Evolutionary conservation across 768 basidiomycete genomes (phyloP).

Genomic region (Suillus lakei): DNA sequence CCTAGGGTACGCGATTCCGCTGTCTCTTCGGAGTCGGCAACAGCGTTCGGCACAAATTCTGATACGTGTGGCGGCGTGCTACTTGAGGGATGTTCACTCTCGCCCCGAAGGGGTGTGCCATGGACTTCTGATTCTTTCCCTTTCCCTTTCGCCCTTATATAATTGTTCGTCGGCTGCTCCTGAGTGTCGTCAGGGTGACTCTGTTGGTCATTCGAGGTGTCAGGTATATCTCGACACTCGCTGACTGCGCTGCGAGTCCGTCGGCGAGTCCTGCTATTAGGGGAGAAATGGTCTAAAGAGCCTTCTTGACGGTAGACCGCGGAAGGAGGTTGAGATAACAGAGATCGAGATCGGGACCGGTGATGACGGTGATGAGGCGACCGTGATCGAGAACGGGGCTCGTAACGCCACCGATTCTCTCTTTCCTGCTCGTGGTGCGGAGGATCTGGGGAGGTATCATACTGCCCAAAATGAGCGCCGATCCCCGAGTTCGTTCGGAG

Average conservation of each 20-base stretch:
- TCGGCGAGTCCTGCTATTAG: slow-evolving; percentile 8
- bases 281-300: slow-evolving; percentile 13
- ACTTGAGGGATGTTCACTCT: neutral
- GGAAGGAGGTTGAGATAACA: slow-evolving; percentile 13
- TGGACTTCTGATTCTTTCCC: neutral
- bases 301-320: slow-evolving; percentile 5
- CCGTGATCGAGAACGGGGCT: slow-evolving; percentile 28
- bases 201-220: neutral
- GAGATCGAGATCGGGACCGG: slow-evolving; percentile 25
- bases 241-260: slow-evolving; percentile 5
- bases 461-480: slow-evolving; percentile 43
- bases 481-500: slow-evolving; percentile 11
- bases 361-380: slow-evolving; percentile 29
- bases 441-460: slow-evolving; percentile 55
- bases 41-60: neutral
- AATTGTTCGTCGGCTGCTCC: neutral
- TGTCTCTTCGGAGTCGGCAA: neutral
- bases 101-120: neutral
- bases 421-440: slow-evolving; percentile 37
- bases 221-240: slow-evolving; percentile 7
- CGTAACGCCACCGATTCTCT: slow-evolving; percentile 32
- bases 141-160: neutral
- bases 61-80: neutral
- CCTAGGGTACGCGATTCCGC: neutral
- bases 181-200: neutral